Percentiles rank a stretch among this genome's conserved stretches.
Conservation (phyloP, 768 basidiomycete genomes). For the Suillus clintonianus region DNA sequence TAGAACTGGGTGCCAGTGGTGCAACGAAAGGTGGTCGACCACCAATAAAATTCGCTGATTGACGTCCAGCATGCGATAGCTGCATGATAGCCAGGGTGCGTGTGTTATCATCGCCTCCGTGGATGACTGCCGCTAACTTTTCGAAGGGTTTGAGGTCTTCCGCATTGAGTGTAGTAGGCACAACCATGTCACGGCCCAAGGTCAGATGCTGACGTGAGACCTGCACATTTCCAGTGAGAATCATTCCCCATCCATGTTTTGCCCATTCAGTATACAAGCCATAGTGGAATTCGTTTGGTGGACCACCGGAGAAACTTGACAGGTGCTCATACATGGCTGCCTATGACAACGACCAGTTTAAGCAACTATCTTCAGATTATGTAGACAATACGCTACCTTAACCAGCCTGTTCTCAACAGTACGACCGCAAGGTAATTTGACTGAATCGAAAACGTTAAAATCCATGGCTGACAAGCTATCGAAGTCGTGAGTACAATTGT, state of each 20-base stretch:
- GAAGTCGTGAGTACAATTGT: background rate
- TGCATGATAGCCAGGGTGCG: constrained; percentile 70
- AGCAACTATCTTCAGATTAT: background rate
- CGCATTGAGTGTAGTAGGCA: constrained; percentile 48
- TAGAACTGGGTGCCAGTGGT: constrained; percentile 72
- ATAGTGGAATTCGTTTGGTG: constrained; percentile 66
- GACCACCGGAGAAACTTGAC: constrained; percentile 61
- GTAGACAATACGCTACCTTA: constrained; percentile 41
- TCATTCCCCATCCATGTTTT: constrained; percentile 79
- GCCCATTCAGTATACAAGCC: constrained; percentile 77
- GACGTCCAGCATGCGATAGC: constrained; percentile 80
- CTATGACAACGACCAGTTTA: constrained; percentile 39
- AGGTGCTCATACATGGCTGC: constrained; percentile 92
- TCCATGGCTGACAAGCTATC: constrained; percentile 12
- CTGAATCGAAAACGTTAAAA: constrained; percentile 22
- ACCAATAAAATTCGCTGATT: constrained; percentile 73
- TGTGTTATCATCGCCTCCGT: constrained; percentile 25
- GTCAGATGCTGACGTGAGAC: constrained; percentile 63
- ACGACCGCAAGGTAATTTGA: constrained; percentile 36
- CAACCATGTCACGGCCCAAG: constrained; percentile 70
- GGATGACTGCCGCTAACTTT: constrained; percentile 52
- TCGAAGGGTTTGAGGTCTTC: constrained; percentile 52
- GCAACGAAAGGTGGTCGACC: constrained; percentile 61
- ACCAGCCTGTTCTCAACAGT: constrained; percentile 49
- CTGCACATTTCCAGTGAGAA: constrained; percentile 85